Base-by-base conservation (phyloP, 2,329 filamentous ascomycete genomes). In the Metarhizium anisopliae region DNA sequence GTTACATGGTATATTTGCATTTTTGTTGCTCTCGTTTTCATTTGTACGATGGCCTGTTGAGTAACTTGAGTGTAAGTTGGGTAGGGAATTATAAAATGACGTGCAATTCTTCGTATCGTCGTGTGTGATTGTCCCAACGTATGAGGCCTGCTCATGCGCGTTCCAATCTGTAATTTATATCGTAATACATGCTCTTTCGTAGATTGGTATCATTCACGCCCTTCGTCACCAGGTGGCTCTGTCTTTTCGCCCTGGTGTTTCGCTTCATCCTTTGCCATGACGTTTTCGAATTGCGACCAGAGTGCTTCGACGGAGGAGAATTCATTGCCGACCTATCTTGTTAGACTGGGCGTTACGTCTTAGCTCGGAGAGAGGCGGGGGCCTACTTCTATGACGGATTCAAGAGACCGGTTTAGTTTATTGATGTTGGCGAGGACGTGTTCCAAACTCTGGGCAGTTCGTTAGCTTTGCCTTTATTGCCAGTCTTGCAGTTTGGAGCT, bases 281-380 rank as follows among this genome's bases (percentile, higher is more conserved):
- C 92, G 62, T 86, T 89, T 74, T 99, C 94, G 67, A 99, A 97
- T 66, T 95, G 90, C 43, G 89, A 95, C 94, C 94, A 99, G 16
- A 99, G 80, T 35, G 90, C 91, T 71, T 99, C 94, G 47, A 99
- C 94, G 4, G 90, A 92, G n/a, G 89, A 86, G 73, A 99, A 96
- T 67, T 99, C 94, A 72, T 96, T 96, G 42, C 94, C 94, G 53
- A 99, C 86, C 85, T 90, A 55, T 11, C 14, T 49, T 6, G 45
- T 49, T 30, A 49, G 45, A 5, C 7, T 47, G 11, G 13, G 13
- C 29, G 13, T 52, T 51, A 18, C n/a, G 5, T 45, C 18, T 8
- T 6, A 18, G 8, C n/a, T 38, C 32, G 14, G 43, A 18, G 4
- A n/a, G 13, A 35, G 32, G n/a, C 11, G n/a, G 13, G 16, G 18